Evolutionary conservation across 441 rosid species (phyloP), one percentile per base, ranked within the genome.

Genomic region (Theobroma grandiflorum): DNA sequence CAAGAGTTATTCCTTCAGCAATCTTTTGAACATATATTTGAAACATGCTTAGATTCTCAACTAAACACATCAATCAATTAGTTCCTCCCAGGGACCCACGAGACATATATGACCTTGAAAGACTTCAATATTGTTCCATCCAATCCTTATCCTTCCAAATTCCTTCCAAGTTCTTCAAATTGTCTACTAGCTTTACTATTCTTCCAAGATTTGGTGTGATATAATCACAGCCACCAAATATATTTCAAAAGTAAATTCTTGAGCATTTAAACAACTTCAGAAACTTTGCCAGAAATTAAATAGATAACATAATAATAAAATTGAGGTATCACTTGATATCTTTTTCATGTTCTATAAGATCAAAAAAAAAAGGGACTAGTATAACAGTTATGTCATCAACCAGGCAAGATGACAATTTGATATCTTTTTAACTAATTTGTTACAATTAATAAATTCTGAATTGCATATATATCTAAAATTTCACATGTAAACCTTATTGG

Each of bases 31-130:
- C 38, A 59, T 3, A 22, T 22, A 3, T 3, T 10, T 26, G 16
- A 59, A 59, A 26, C 10, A 26, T 59, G 37, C 33, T 26, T 11
- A 11, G 14, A 4, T 59, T 59, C 16, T 26, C 65, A 1, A 59
- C 65, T 26, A 26, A 26, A 6, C 38, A 59, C 37, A 26, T 58
- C 14, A 26, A 59, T 11, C 65, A 59, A 59, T 59, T 10, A 26
- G 37, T 59, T 26, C 10, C 61, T 26, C 15, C 15, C 0, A 1
- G 65, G 10, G 16, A 64, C 47, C 72, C 9, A 11, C n/a, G 52
- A 67, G 22, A 45, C 43, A 37, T 42, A 42, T 67, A 42, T 67
- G 42, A 42, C 52, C 50, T 42, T 40, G 72, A 67, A 63, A 63
- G n/a, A 63, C 4, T 0, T 14, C 10, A 35, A 14, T 15, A 33